Base-by-base conservation (phyloP, 169 alveolate species). In the Babesia bovis region DNA sequence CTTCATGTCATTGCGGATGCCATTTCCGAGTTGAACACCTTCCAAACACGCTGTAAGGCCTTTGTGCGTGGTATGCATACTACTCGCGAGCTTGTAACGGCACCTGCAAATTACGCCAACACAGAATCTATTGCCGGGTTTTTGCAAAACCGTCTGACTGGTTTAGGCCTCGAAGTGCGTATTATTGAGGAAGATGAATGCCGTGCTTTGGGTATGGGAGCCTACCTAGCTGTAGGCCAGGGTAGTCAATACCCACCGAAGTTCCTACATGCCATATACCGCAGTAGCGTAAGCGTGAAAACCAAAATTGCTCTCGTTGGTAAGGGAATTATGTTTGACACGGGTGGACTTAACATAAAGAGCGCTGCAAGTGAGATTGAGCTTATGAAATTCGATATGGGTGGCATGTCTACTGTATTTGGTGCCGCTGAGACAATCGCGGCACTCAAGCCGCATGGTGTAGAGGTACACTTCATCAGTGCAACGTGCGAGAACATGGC, bases 281-380 rank as follows among this genome's bases (percentile, higher is more conserved):
- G 58, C 51, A 70, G 85, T 5, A 74, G 75, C n/a, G 82, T 79
- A 13, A 59, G 77, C 51, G 71, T 57, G 45, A 82, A 85, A 17
- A 68, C 83, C 9, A 94, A 75, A 71, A 36, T 91, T 32, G 98
- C 98, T 17, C 50, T 96, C 1, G 96, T 96, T 2, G 99, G 99
- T 12, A 96, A 96, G 85, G 98, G 98, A 21, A 83, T 95, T 32
- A 90, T 93, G 47, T 92, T 95, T 83, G 98, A 95, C 79, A 77
- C 98, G 0, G 98, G 98, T 28, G 98, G 98, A 38, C 90, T 94
- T 71, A 95, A 95, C 83, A 51, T 95, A 57, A 95, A 95, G 79
- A 71, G 84, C 44, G 83, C 91, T 35, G 70, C 85, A 13, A 67
- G 84, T 25, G 66, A 69, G 84, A 84, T 88, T 19, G 90, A 88